Percentiles rank a stretch among this genome's conserved stretches.
phyloP scores from a whole-genome alignment of 164 flowering plant genomes.

The Aristolochia contorta region DNA sequence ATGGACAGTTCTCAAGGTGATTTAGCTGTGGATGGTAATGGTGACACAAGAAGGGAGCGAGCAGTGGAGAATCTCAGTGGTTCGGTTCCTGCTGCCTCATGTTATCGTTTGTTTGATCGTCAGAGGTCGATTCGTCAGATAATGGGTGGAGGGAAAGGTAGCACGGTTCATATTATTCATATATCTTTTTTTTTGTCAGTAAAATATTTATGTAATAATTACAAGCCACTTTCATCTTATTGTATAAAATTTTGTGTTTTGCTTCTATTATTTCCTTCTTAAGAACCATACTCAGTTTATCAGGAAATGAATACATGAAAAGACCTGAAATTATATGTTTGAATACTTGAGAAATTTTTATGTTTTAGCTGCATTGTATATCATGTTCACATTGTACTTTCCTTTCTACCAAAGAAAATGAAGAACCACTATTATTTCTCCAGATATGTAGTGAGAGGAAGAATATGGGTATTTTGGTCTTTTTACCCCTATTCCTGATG shows the following conservation, averaged over 20 bases:
- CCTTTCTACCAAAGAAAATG: too few species aligned
- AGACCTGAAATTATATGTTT: background rate
- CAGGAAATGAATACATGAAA: background rate
- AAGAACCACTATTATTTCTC: too few species aligned
- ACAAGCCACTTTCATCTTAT: background rate
- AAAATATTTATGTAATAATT: background rate
- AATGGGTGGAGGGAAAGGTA: conserved; percentile 33
- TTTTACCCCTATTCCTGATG: too few species aligned
- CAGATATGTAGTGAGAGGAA: too few species aligned
- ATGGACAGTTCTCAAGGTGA: conserved; percentile 29
- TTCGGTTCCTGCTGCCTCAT: conserved; percentile 11
- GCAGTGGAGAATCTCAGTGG: conserved; percentile 11
- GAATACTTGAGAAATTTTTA: too few species aligned
- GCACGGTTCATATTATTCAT: background rate
- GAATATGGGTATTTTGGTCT: too few species aligned
- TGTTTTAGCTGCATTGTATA: too few species aligned
- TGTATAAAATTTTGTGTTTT: background rate
- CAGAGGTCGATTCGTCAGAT: conserved; percentile 20
- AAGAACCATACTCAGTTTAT: background rate
- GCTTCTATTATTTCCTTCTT: background rate
- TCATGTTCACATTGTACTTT: too few species aligned
- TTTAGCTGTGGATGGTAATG: conserved; percentile 12
- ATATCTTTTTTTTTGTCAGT: background rate
- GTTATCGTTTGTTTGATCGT: conserved; percentile 19
- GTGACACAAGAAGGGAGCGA: conserved; percentile 15